phyloP scores from a whole-genome alignment of 805 yeast genomes.

The Zygotorulaspora sp. region DNA sequence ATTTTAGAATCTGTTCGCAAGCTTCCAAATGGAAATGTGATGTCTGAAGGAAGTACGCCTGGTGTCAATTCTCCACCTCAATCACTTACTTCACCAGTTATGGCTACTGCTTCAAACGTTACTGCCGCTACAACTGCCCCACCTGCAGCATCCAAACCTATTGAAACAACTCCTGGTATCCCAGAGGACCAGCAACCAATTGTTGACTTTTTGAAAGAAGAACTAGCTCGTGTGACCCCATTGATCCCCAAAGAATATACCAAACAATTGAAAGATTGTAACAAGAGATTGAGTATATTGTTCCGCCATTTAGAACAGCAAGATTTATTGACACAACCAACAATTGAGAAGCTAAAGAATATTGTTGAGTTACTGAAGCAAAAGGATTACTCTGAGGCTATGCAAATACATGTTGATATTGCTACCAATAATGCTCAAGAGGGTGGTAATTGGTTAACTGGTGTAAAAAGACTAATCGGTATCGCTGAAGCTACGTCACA shows the following conservation, averaged over 20 bases:
- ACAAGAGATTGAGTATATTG: constrained; percentile 70
- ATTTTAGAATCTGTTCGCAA: constrained; percentile 21
- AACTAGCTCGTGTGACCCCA: constrained; percentile 62
- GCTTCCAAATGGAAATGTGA: constrained; percentile 10
- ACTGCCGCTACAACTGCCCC: constrained; percentile 8
- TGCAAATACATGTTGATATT: constrained; percentile 50
- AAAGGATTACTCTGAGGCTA: constrained; percentile 58
- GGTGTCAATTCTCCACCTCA: constrained; percentile 19
- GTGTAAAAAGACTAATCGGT: constrained; percentile 80
- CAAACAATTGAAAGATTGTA: constrained; percentile 75
- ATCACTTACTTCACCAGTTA: constrained; percentile 22
- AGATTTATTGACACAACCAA: constrained; percentile 56
- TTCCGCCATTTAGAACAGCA: constrained; percentile 74
- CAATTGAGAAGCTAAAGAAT: constrained; percentile 48
- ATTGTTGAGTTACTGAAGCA: constrained; percentile 48
- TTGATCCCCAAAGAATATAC: constrained; percentile 67
- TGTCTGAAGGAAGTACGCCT: constrained; percentile 20
- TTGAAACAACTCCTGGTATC: constrained; percentile 57
- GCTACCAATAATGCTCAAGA: constrained; percentile 63
- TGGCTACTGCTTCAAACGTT: constrained; percentile 9
- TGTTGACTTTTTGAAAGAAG: constrained; percentile 48
- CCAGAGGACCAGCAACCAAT: constrained; percentile 57
- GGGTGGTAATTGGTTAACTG: constrained; percentile 88
- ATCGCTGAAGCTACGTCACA: constrained; percentile 51
- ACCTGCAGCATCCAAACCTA: constrained; percentile 17